phyloP scores from a whole-genome alignment of 495 filamentous ascomycete species.

The Bathelium albidoporum region DNA sequence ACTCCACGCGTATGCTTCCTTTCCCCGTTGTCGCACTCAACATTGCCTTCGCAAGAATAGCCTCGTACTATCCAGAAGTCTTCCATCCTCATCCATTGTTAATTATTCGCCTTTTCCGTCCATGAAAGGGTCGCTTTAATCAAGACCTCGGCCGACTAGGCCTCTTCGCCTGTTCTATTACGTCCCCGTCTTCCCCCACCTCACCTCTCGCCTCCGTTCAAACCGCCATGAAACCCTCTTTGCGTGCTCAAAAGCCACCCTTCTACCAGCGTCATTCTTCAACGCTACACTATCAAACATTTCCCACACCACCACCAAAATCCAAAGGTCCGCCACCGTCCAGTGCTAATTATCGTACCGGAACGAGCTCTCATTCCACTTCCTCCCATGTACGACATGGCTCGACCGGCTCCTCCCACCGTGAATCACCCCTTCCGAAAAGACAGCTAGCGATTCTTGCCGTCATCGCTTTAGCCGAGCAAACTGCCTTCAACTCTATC shows the following conservation, averaged over 20 bases:
- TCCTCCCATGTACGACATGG: slow-evolving; percentile 8
- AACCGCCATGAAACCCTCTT: background rate
- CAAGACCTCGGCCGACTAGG: background rate
- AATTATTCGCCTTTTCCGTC: background rate
- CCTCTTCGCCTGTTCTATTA: background rate
- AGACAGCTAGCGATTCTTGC: slow-evolving; percentile 77
- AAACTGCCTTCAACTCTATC: slow-evolving; percentile 93
- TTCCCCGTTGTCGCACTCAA: too few species aligned
- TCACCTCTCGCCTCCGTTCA: background rate
- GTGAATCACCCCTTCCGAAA: slow-evolving; percentile 62
- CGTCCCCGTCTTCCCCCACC: background rate
- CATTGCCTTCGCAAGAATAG: too few species aligned
- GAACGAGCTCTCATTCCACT: background rate
- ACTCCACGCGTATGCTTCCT: background rate
- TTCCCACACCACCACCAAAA: slow-evolving; percentile 79
- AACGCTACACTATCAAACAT: slow-evolving; percentile 83
- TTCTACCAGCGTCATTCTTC: slow-evolving; percentile 49
- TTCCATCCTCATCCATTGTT: background rate
- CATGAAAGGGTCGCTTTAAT: background rate
- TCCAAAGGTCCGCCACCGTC: slow-evolving; percentile 50
- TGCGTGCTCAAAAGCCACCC: slow-evolving; percentile 5
- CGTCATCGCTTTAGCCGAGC: slow-evolving; percentile 80
- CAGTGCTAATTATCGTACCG: background rate
- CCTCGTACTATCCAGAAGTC: background rate
- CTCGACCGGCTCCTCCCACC: slow-evolving; percentile 17